Percentiles rank a stretch among this genome's conserved stretches.
Evolutionary conservation across 169 alveolate species (phyloP).

Genomic region (Cryptosporidium viatorum): DNA sequence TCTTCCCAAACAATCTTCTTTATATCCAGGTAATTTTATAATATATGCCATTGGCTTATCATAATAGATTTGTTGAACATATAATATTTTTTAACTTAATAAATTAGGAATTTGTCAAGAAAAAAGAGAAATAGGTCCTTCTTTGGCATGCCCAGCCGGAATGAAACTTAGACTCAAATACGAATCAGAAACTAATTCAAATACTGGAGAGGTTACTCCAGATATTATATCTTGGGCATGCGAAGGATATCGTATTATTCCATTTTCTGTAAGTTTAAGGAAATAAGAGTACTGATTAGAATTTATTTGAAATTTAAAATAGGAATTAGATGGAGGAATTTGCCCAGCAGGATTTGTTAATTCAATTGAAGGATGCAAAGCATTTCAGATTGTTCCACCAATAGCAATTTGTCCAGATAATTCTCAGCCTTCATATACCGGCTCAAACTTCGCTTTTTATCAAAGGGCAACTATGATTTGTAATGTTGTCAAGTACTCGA

Average conservation of each 20-base stretch:
- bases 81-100: not conserved
- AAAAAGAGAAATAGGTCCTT: conserved; percentile 57
- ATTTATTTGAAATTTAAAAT: not conserved
- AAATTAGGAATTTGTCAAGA: conserved; percentile 53
- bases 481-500: conserved; percentile 16
- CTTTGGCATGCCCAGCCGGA: conserved; percentile 58
- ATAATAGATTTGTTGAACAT: not conserved
- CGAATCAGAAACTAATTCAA: conserved; percentile 62
- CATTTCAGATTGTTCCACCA: conserved; percentile 69
- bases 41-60: not conserved
- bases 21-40: conserved; percentile 54
- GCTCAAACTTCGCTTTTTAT: conserved; percentile 43
- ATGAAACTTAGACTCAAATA: conserved; percentile 55
- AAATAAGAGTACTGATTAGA: not conserved
- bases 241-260: conserved; percentile 63
- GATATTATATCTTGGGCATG: conserved; percentile 67
- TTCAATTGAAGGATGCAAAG: conserved; percentile 73
- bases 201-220: conserved; percentile 68
- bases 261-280: conserved; percentile 56
- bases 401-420: conserved; percentile 51
- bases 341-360: conserved; percentile 62
- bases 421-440: conserved; percentile 31
- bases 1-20: conserved; percentile 32
- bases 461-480: conserved; percentile 31
- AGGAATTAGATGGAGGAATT: conserved; percentile 64